Percentiles rank a stretch among this genome's conserved stretches.
Conservation (phyloP, 139 green algal species). For the Volvox reticuliferus region DNA sequence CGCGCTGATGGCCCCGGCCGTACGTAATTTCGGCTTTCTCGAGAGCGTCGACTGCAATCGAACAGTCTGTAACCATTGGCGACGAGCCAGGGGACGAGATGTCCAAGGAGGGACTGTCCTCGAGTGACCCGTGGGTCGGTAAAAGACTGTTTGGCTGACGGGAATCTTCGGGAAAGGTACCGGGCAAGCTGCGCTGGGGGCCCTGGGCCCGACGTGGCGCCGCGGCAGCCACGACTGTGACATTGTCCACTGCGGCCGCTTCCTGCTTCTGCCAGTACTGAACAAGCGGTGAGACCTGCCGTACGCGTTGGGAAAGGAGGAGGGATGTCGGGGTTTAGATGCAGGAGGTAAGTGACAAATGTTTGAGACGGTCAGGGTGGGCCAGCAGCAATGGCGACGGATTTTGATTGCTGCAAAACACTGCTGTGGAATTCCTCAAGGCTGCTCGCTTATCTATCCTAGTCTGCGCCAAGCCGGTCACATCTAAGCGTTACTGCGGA, state of each 20-base stretch:
- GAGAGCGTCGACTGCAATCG: neutral
- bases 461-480: too few relatives aligned
- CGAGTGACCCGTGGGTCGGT: neutral
- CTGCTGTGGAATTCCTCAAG: neutral
- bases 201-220: neutral
- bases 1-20: neutral
- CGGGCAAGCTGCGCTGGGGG: neutral
- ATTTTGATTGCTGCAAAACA: neutral
- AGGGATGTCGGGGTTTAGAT: too few relatives aligned
- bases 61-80: neutral
- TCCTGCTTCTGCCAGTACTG: slow-evolving; percentile 44
- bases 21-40: neutral
- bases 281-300: slow-evolving; percentile 47
- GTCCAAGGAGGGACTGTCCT: neutral
- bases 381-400: too few relatives aligned
- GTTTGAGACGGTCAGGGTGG: too few relatives aligned
- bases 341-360: too few relatives aligned
- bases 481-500: too few relatives aligned
- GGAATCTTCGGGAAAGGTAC: neutral
- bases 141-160: neutral
- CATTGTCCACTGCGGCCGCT: neutral
- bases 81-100: neutral
- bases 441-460: too few relatives aligned
- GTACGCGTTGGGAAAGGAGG: neutral
- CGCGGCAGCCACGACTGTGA: too few relatives aligned